phyloP scores from a whole-genome alignment of 2,329 filamentous ascomycete species.

The Talaromyces sp. region DNA sequence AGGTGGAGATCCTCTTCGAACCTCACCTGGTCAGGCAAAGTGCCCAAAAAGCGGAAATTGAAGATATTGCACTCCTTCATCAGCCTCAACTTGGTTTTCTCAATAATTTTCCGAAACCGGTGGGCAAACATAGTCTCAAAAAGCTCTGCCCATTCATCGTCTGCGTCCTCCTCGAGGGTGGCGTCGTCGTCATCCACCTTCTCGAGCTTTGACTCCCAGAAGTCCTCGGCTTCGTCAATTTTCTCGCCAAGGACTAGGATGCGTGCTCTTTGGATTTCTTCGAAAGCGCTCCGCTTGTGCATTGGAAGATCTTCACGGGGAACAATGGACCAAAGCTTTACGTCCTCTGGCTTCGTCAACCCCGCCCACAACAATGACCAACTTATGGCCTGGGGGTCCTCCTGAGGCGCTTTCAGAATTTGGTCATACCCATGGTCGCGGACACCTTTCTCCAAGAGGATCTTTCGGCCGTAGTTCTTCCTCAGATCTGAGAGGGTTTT shows the following conservation, averaged over 20 bases:
- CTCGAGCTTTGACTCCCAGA: neutral
- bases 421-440: neutral
- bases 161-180: neutral
- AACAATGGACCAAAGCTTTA: neutral
- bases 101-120: neutral
- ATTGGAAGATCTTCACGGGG: neutral
- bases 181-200: neutral
- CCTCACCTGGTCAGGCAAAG: neutral
- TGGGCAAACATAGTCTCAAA: neutral
- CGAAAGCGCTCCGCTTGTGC: neutral
- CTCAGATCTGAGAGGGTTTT: neutral
- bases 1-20: neutral
- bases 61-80: slow-evolving; percentile 3
- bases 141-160: neutral
- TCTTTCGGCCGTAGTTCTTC: neutral
- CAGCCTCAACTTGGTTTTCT: slow-evolving; percentile 1
- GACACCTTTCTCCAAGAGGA: neutral
- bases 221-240: neutral
- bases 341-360: neutral
- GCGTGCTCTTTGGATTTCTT: neutral
- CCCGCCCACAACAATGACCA: slow-evolving; percentile 5
- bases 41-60: slow-evolving; percentile 8
- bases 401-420: neutral
- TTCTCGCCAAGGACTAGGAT: neutral
- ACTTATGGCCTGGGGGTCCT: neutral